These are phyloP conservation scores for Mucor lusitanicus DNA, from an alignment of 371 early-diverging fungal genomes.

Conservation along the genomic window DNA sequence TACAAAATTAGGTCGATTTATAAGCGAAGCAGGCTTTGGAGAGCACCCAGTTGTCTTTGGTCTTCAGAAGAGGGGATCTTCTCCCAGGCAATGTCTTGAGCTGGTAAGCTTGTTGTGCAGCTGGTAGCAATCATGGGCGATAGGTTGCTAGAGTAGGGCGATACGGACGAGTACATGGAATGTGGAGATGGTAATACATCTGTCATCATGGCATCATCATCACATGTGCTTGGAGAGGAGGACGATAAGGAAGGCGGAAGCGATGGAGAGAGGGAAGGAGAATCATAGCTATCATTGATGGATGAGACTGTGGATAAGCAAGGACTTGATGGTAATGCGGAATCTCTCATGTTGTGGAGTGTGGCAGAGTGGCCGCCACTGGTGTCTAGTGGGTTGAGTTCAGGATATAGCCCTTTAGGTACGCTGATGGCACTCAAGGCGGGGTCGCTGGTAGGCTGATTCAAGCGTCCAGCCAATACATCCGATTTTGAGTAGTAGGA, in stretches of 20 bases:
- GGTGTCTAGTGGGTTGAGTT: slow-evolving; percentile 52
- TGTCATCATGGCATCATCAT: slow-evolving; percentile 14
- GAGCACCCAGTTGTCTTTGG: slow-evolving; percentile 44
- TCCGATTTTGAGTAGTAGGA: slow-evolving; percentile 85
- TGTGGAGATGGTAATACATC: slow-evolving; percentile 14
- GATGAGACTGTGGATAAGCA: slow-evolving; percentile 3
- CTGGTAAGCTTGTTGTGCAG: slow-evolving; percentile 18
- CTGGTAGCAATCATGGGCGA: neutral
- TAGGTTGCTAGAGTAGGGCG: neutral
- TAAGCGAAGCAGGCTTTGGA: slow-evolving; percentile 35
- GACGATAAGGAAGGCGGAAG: slow-evolving; percentile 13
- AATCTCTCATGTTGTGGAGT: slow-evolving; percentile 22
- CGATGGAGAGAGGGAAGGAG: slow-evolving; percentile 10
- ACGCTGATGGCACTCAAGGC: slow-evolving; percentile 49
- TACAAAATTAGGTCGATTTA: slow-evolving; percentile 9
- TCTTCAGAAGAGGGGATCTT: slow-evolving; percentile 51
- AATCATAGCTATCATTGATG: neutral
- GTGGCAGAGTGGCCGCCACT: slow-evolving; percentile 52
- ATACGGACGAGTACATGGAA: slow-evolving; percentile 3
- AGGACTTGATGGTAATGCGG: slow-evolving; percentile 10
- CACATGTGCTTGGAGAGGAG: slow-evolving; percentile 9
- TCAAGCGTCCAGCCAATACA: slow-evolving; percentile 54
- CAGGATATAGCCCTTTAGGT: slow-evolving; percentile 69
- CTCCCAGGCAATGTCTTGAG: slow-evolving; percentile 50
- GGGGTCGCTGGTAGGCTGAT: slow-evolving; percentile 58